A percentile compares a stretch with the other conserved stretches of the same genome.
Conservation (phyloP, 345 rosid genomes). For the Lumnitzera littorea region DNA sequence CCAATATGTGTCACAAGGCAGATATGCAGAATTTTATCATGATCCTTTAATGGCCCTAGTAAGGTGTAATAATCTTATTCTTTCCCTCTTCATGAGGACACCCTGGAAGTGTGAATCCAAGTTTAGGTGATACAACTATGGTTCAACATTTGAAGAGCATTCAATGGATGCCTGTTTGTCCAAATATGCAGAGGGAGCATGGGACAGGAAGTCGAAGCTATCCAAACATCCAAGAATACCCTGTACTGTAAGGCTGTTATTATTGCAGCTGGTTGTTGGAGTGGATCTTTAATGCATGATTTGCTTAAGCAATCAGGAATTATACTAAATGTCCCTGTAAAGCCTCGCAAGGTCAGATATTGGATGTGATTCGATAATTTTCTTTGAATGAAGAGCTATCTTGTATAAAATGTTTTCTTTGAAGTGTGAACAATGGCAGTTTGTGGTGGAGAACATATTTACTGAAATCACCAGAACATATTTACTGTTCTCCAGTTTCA, state of each 20-base stretch:
- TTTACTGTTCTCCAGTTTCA: neutral
- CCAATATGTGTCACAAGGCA: slow-evolving; percentile 44
- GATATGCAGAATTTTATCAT: slow-evolving; percentile 79
- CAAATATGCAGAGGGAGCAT: slow-evolving; percentile 32
- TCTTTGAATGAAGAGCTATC: neutral
- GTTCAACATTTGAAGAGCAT: neutral
- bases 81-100: neutral
- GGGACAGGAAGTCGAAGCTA: slow-evolving; percentile 45
- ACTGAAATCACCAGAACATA: too few species aligned
- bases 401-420: neutral
- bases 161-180: neutral
- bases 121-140: slow-evolving; percentile 1
- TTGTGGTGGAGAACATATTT: too few species aligned
- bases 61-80: slow-evolving; percentile 28
- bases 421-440: too few species aligned
- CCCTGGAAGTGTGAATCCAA: slow-evolving; percentile 1
- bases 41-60: slow-evolving; percentile 63
- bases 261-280: slow-evolving; percentile 91
- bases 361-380: slow-evolving; percentile 1
- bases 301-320: slow-evolving; percentile 42
- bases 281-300: slow-evolving; percentile 58
- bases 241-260: slow-evolving; percentile 60
- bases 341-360: slow-evolving; percentile 72
- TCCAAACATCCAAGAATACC: slow-evolving; percentile 51
- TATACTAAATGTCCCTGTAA: slow-evolving; percentile 48